Evolutionary conservation across 441 rosid species (phyloP).

Genomic region (Populus hybrid): DNA sequence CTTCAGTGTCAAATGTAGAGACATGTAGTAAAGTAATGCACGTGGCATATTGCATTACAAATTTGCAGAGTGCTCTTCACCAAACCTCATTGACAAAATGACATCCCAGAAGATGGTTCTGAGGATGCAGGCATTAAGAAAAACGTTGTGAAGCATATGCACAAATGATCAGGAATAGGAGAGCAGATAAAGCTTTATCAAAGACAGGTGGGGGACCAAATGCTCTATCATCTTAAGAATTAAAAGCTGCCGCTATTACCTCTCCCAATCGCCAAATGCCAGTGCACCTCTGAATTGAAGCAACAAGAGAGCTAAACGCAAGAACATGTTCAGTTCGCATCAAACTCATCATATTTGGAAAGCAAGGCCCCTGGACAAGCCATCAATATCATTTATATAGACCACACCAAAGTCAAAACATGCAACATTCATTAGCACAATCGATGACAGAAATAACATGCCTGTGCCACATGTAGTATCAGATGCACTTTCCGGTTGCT

Average conservation of each 20-base stretch:
- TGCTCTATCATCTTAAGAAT: not conserved
- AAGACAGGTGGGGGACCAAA: not conserved
- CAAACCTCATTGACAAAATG: not conserved
- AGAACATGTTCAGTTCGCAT: slow-evolving; percentile 47
- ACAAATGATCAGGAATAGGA: not conserved
- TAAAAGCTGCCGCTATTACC: slow-evolving; percentile 34
- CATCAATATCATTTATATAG: slow-evolving; percentile 20
- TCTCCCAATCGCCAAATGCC: slow-evolving; percentile 90
- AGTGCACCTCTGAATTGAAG: slow-evolving; percentile 74
- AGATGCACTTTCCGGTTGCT: slow-evolving; percentile 66
- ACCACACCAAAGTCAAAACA: slow-evolving; percentile 12
- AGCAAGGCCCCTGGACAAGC: slow-evolving; percentile 60
- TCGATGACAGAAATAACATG: slow-evolving; percentile 35
- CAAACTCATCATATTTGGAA: slow-evolving; percentile 50
- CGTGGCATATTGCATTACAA: not conserved
- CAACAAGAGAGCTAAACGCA: slow-evolving; percentile 59
- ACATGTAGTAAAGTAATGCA: not conserved
- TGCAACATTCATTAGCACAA: slow-evolving; percentile 9
- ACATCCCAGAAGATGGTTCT: not conserved
- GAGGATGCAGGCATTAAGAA: not conserved
- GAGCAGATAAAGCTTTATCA: not conserved
- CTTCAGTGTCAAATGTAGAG: not conserved
- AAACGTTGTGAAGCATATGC: not conserved
- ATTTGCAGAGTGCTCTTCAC: not conserved
- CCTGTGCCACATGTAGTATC: slow-evolving; percentile 66